Evolutionary conservation across 1,284 basidiomycete species (phyloP).

Genomic region (Puccinia hordei): DNA sequence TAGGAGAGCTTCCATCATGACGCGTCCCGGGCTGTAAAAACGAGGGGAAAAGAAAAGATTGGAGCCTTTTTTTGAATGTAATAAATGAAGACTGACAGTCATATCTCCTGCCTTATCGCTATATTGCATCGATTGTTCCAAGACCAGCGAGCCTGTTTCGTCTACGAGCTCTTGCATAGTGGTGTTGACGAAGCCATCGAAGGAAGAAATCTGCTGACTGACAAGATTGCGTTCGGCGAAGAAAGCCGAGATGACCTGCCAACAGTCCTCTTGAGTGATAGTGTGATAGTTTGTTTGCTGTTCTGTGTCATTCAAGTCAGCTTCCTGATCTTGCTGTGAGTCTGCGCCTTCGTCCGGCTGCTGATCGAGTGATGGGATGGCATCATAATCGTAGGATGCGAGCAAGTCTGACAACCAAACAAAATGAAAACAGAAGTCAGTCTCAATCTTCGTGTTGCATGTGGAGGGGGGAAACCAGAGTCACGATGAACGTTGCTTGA

Average conservation of each 20-base stretch:
- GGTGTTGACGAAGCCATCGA: conserved; percentile 98
- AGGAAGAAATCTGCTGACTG: conserved; percentile 94
- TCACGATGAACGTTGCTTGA: not conserved
- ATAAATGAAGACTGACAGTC: conserved; percentile 61
- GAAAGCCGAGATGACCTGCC: conserved; percentile 93
- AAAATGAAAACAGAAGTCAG: not conserved
- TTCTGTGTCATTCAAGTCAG: not conserved
- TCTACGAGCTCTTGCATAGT: conserved; percentile 99
- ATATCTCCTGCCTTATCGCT: conserved; percentile 77
- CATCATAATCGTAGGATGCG: conserved; percentile 15
- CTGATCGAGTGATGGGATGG: conserved; percentile 5
- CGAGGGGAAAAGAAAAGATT: not conserved
- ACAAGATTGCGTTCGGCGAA: conserved; percentile 98
- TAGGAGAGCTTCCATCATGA: not conserved
- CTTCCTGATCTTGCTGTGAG: not conserved
- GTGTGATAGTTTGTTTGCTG: conserved; percentile 33
- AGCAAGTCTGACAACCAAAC: not conserved
- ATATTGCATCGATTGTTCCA: conserved; percentile 95
- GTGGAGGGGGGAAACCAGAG: not conserved
- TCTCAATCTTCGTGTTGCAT: not conserved
- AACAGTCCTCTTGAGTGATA: conserved; percentile 87
- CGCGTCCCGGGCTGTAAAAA: too few species aligned
- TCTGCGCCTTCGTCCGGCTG: not conserved
- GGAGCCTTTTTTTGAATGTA: not conserved
- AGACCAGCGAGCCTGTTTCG: conserved; percentile 86